Evolutionary conservation across 306 rosid species (phyloP).

Genomic region (Sphenostylis stenocarpa): DNA sequence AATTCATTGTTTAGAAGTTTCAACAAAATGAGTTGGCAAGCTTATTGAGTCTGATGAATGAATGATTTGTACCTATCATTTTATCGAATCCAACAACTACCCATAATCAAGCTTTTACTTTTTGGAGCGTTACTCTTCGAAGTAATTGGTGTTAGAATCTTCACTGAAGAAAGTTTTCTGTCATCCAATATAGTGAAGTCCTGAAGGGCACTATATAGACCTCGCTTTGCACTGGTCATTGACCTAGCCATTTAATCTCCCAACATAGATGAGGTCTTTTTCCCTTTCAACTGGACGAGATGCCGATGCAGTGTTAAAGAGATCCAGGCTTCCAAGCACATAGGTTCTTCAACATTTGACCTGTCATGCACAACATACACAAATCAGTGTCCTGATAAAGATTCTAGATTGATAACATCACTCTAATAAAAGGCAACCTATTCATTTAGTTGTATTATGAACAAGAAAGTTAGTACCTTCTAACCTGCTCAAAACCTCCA

Average conservation of each 20-base stretch:
- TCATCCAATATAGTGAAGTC: slow-evolving; percentile 25
- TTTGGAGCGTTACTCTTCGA: background rate
- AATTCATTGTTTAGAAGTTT: background rate
- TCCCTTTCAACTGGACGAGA: slow-evolving; percentile 11
- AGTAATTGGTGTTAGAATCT: background rate
- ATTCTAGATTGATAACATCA: background rate
- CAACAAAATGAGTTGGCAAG: slow-evolving; percentile 14
- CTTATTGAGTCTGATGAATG: slow-evolving; percentile 5
- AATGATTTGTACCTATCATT: background rate
- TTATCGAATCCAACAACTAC: slow-evolving; percentile 7
- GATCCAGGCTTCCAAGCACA: background rate
- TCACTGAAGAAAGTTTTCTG: background rate
- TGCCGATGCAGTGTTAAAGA: background rate
- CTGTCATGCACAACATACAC: slow-evolving; percentile 5
- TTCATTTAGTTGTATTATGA: background rate
- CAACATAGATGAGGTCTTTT: background rate
- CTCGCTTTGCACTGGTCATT: background rate
- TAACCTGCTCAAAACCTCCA: slow-evolving; percentile 12
- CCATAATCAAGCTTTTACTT: background rate
- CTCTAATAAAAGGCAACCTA: slow-evolving; percentile 7
- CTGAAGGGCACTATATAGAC: background rate
- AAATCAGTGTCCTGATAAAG: background rate
- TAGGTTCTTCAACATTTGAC: slow-evolving; percentile 18
- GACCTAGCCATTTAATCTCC: slow-evolving; percentile 5
- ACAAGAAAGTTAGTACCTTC: slow-evolving; percentile 20